Base-by-base conservation (phyloP, 202 grass and related monocot species). In the Schoenoplectus tabernaemontani region DNA sequence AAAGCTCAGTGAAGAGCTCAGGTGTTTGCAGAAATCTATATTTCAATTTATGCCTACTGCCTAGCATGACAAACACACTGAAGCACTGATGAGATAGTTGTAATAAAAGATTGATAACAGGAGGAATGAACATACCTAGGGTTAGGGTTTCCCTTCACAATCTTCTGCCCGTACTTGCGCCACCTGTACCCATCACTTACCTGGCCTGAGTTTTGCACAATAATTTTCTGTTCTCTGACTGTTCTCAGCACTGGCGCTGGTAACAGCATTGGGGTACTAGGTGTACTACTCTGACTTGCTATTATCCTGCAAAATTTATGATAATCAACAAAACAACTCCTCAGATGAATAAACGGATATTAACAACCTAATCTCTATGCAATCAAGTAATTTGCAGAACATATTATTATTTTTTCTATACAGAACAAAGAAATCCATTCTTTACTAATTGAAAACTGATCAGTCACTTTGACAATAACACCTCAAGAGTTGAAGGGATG, bases 141-240 rank as follows among this genome's bases (percentile, higher is more conserved):
- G 61, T 99, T 99, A 82, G 90, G 88, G 85, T 96, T 99, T 79
- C 96, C 96, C 79, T 99, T 99, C 47, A 99, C 96, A 84, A 96
- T 89, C 81, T 99, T 99, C 65, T 99, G 96, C 46, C 96, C 96
- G 69, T 99, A 99, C 61, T 99, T 99, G 43, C 96, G 90, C 96
- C 96, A 99, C 83, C 92, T 96, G 63, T 99, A 99, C 59, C 96
- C 96, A 83, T 99, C 96, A 58, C 79, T 96, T 58, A 85, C 86
- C 82, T 93, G 87, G 50, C 90, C 87, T 65, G 88, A 88, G 68
- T 78, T 88, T 81, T 96, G 96, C 77, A 99, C 90, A 75, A 96
- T 82, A 80, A 96, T 89, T 79, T 93, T 96, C 77, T 90, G 87
- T 73, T 96, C 96, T 84, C 87, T 92, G 34, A 96, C 88, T 78